Conservation (phyloP, 495 filamentous ascomycete genomes). For the Hamigera avellanea region DNA sequence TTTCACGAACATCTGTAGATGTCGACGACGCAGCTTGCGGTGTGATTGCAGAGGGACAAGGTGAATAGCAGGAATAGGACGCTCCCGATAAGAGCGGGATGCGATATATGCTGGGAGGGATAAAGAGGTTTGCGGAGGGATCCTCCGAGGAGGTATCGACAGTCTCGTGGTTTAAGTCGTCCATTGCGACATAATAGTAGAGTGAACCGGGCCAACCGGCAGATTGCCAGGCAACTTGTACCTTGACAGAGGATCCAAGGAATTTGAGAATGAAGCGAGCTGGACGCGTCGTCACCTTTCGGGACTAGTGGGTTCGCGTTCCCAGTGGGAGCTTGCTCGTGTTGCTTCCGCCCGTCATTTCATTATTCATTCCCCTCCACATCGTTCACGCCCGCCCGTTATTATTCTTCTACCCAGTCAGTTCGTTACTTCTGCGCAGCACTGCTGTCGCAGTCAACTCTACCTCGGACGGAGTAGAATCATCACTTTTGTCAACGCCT, state of each 20-base stretch:
- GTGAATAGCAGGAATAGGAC: constrained; percentile 78
- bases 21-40: constrained; percentile 21
- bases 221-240: no score
- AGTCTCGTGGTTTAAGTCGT: background rate
- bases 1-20: constrained; percentile 2
- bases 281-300: constrained; percentile 30
- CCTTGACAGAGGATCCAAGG: no score
- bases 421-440: no score
- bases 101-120: constrained; percentile 65
- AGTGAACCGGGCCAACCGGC: no score
- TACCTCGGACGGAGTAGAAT: no score
- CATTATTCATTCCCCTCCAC: constrained; percentile 23
- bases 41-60: constrained; percentile 43
- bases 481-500: no score
- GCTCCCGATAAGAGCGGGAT: constrained; percentile 51
- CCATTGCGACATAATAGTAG: background rate
- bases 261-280: background rate
- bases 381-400: constrained; percentile 3
- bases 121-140: constrained; percentile 46
- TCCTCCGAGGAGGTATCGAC: background rate
- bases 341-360: constrained; percentile 19
- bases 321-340: constrained; percentile 14
- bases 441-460: no score
- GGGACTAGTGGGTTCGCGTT: constrained; percentile 22
- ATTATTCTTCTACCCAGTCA: no score